These are phyloP conservation scores for Salix suchowensis DNA, from an alignment of 345 rosid genomes.

Conservation along the genomic window DNA sequence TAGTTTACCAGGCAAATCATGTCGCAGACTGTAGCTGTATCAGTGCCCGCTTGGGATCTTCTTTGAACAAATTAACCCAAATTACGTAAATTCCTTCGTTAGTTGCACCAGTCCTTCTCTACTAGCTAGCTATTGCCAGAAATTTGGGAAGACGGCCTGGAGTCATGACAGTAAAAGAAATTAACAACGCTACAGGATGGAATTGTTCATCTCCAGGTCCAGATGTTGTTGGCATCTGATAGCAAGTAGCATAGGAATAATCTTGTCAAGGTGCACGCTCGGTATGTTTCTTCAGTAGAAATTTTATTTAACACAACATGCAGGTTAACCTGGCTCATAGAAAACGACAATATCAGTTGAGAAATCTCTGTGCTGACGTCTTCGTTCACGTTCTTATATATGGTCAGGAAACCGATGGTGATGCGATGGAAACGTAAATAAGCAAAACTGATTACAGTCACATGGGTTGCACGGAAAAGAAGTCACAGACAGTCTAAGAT, in stretches of 20 bases:
- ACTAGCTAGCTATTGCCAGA: not conserved
- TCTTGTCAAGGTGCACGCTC: not conserved
- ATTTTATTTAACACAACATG: not conserved
- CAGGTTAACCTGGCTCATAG: not conserved
- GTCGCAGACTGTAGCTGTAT: not conserved
- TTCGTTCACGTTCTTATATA: not conserved
- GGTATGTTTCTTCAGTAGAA: not conserved
- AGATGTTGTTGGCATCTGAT: not conserved
- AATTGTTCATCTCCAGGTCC: not conserved
- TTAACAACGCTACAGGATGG: not conserved
- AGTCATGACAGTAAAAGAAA: not conserved
- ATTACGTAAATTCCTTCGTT: not conserved
- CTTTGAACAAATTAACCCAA: not conserved
- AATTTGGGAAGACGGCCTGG: not conserved
- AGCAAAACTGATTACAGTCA: constrained; percentile 18
- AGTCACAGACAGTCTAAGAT: not conserved
- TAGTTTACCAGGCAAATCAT: not conserved
- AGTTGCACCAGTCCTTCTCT: no score
- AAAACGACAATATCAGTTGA: not conserved
- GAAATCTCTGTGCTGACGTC: not conserved
- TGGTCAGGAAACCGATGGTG: constrained; percentile 11
- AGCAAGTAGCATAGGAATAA: not conserved
- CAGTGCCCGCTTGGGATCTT: not conserved
- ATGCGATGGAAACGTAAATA: constrained; percentile 8
- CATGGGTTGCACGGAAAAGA: constrained; percentile 25